A percentile compares a stretch with the other conserved stretches of the same genome.
These are phyloP conservation scores for Apostasia ramifera DNA, from an alignment of 106 monocot species.

Conservation along the genomic window DNA sequence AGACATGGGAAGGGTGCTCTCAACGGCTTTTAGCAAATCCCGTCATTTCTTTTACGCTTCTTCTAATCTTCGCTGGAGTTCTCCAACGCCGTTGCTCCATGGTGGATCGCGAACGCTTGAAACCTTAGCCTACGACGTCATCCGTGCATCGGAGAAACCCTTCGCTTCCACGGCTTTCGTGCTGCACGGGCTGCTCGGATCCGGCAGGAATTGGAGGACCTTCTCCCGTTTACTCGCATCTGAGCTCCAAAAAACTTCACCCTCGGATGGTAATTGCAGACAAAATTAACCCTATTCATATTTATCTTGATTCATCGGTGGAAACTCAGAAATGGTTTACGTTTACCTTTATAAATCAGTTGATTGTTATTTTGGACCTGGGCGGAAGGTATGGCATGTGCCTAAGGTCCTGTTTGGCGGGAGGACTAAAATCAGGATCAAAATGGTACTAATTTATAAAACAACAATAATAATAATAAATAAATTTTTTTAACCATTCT, in stretches of 20 bases:
- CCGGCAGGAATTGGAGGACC: constrained; percentile 51
- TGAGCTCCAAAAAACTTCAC: constrained; percentile 30
- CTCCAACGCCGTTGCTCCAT: constrained; percentile 6
- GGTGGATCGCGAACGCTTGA: constrained; percentile 16
- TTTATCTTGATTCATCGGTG: neutral
- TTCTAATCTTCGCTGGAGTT: constrained; percentile 1
- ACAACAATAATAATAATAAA: no score
- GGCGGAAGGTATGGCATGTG: neutral
- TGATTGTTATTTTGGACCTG: neutral
- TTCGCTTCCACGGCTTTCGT: constrained; percentile 39
- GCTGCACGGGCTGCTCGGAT: constrained; percentile 61
- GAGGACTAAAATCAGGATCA: no score
- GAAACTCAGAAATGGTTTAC: neutral
- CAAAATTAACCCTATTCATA: neutral
- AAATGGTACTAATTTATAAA: no score
- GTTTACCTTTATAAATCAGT: neutral
- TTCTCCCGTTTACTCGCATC: constrained; percentile 43
- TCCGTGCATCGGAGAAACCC: constrained; percentile 26
- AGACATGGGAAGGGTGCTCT: constrained; percentile 5
- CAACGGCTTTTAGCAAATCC: constrained; percentile 3
- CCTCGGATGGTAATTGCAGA: constrained; percentile 22
- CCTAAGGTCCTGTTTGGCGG: neutral
- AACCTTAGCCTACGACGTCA: constrained; percentile 58
- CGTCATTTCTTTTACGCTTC: constrained; percentile 22
- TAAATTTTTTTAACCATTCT: no score